These are phyloP conservation scores for Herpetomonas samuelpessoai DNA, from an alignment of 208 protist species.

Conservation along the genomic window DNA sequence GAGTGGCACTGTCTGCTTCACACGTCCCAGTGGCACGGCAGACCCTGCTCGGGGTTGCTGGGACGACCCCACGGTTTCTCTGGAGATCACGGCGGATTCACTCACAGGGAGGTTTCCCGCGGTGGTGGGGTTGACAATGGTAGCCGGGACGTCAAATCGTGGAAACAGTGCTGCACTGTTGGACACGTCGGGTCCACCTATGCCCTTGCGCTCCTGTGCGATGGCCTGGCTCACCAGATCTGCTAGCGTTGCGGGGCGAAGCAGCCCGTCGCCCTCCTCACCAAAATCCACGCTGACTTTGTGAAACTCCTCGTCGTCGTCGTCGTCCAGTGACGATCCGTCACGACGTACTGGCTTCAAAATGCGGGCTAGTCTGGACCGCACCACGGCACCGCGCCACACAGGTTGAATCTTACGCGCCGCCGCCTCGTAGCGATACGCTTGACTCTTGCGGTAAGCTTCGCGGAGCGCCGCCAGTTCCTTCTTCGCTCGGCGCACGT, in stretches of 20 bases:
- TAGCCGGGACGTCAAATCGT: neutral
- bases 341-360: slow-evolving; percentile 3
- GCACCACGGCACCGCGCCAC: slow-evolving; percentile 78
- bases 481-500: slow-evolving; percentile 22
- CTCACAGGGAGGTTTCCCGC: neutral
- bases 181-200: too few species aligned
- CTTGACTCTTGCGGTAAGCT: slow-evolving; percentile 21
- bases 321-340: slow-evolving; percentile 12
- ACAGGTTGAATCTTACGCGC: slow-evolving; percentile 76
- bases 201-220: neutral
- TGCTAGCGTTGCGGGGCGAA: neutral
- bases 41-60: neutral
- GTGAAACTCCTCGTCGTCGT: slow-evolving; percentile 49
- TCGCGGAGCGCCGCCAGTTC: slow-evolving; percentile 25
- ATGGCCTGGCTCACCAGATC: neutral
- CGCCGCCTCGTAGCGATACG: slow-evolving; percentile 38
- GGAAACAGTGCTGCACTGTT: neutral
- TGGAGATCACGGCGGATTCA: too few species aligned
- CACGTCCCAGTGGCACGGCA: neutral
- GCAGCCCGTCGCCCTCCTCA: neutral
- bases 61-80: too few species aligned
- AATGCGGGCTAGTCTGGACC: slow-evolving; percentile 59
- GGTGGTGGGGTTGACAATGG: neutral
- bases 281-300: slow-evolving; percentile 37
- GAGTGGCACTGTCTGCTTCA: neutral